A percentile compares a stretch with the other conserved stretches of the same genome.
Evolutionary conservation across 2,329 filamentous ascomycete genomes (phyloP).

Genomic region (Penicillium sp.): DNA sequence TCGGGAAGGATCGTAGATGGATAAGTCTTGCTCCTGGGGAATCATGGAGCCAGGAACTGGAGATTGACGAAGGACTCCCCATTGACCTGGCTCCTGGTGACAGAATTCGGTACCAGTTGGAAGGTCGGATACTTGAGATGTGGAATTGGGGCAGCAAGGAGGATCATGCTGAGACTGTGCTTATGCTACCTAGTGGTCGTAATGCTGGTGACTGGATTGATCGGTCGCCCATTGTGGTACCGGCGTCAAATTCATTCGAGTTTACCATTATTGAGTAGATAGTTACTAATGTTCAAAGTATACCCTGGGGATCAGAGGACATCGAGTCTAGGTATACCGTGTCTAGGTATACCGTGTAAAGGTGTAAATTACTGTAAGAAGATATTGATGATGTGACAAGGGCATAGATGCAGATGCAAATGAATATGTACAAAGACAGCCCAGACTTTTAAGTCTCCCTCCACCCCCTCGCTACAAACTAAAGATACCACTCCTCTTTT

Average conservation of each 20-base stretch:
- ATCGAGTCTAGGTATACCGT: no score
- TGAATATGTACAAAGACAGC: neutral
- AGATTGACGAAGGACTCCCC: neutral
- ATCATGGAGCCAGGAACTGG: neutral
- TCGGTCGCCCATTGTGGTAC: neutral
- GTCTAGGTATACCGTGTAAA: no score
- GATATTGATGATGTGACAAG: neutral
- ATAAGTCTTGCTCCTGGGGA: neutral
- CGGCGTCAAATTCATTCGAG: neutral
- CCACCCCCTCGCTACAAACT: slow-evolving; percentile 36
- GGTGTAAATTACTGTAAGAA: neutral
- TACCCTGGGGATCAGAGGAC: no score
- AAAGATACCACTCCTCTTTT: slow-evolving; percentile 53
- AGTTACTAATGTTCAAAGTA: no score
- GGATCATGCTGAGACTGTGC: neutral
- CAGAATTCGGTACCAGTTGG: neutral
- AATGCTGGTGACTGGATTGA: neutral
- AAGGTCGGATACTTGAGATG: neutral
- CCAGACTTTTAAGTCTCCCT: neutral
- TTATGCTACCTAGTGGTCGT: neutral
- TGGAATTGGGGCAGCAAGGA: neutral
- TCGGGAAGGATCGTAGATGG: neutral
- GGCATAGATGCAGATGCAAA: neutral
- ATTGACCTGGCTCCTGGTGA: neutral
- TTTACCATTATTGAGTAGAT: neutral